These are phyloP conservation scores for Emergomyces pasteurianus DNA, from an alignment of 2,329 filamentous ascomycete genomes.

Conservation along the genomic window DNA sequence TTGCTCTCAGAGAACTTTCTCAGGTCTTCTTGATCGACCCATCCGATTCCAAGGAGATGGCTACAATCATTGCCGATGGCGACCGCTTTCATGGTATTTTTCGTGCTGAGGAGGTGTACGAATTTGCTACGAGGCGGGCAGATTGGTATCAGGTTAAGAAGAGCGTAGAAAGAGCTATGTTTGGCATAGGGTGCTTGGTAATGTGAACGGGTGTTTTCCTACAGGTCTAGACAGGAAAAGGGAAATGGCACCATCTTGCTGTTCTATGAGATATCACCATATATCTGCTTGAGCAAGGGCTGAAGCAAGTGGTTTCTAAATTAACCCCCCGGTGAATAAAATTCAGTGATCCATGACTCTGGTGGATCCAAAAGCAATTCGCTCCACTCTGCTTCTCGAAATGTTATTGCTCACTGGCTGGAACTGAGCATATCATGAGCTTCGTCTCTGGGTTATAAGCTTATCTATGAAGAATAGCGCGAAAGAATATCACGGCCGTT, in stretches of 20 bases:
- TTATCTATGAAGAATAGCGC: not conserved
- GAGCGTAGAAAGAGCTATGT: slow-evolving; percentile 92
- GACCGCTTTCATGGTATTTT: slow-evolving; percentile 88
- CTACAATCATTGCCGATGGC: slow-evolving; percentile 82
- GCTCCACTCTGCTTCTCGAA: not conserved
- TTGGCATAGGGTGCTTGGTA: slow-evolving; percentile 74
- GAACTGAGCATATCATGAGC: too few species aligned
- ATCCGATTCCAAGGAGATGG: slow-evolving; percentile 83
- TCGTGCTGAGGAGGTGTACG: slow-evolving; percentile 89
- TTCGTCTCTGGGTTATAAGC: not conserved
- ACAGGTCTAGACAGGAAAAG: not conserved
- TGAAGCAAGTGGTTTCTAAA: too few species aligned
- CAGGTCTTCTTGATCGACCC: slow-evolving; percentile 92
- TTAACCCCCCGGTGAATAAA: too few species aligned
- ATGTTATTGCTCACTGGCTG: not conserved
- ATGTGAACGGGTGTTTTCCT: slow-evolving; percentile 49
- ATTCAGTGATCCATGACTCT: too few species aligned
- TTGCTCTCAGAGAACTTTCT: slow-evolving; percentile 76
- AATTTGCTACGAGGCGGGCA: slow-evolving; percentile 84
- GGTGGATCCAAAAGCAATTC: too few species aligned
- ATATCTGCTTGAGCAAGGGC: not conserved
- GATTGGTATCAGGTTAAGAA: slow-evolving; percentile 90
- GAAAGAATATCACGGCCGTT: too few species aligned
- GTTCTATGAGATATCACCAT: not conserved
- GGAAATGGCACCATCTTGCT: not conserved